Evolutionary conservation across 306 rosid species (phyloP).

Genomic region (Quercus agrifolia): DNA sequence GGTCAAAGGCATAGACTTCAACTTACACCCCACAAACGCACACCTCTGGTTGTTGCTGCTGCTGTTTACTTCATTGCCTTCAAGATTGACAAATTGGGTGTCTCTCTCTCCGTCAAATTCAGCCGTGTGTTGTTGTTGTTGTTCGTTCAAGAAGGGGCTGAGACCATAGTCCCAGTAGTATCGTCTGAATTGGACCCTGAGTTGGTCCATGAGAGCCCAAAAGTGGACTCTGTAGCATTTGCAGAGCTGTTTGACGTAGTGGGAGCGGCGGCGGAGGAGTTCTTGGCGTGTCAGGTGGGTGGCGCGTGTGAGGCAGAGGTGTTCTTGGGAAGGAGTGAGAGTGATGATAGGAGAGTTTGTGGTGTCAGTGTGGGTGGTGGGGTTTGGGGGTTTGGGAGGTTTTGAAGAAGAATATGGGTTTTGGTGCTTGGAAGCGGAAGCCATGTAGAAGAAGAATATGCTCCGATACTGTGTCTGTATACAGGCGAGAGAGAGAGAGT

Average conservation of each 20-base stretch:
- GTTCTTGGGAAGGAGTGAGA: not conserved
- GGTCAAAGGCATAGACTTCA: slow-evolving; percentile 65
- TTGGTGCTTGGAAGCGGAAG: slow-evolving; percentile 17
- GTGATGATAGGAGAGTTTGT: not conserved
- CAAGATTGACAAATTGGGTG: not conserved
- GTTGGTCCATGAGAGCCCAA: slow-evolving; percentile 29
- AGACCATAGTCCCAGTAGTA: slow-evolving; percentile 25
- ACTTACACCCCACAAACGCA: slow-evolving; percentile 44
- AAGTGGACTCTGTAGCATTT: slow-evolving; percentile 28
- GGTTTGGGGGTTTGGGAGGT: slow-evolving; percentile 7
- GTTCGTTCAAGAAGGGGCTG: slow-evolving; percentile 5
- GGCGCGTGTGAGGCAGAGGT: not conserved
- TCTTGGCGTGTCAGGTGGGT: slow-evolving; percentile 25
- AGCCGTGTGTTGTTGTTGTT: not conserved
- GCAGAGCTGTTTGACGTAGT: slow-evolving; percentile 17
- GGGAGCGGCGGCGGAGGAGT: slow-evolving; percentile 28
- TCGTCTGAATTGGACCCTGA: slow-evolving; percentile 14
- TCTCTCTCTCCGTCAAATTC: not conserved
- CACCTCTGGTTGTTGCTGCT: slow-evolving; percentile 23
- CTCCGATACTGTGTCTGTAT: too few species aligned
- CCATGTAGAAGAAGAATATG: slow-evolving; percentile 10
- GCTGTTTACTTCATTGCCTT: not conserved
- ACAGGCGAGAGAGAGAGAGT: not conserved
- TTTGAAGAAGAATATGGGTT: slow-evolving; percentile 3
- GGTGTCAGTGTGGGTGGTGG: not conserved